Conservation (phyloP, 1,284 basidiomycete species). For the Gymnopus androsaceus region DNA sequence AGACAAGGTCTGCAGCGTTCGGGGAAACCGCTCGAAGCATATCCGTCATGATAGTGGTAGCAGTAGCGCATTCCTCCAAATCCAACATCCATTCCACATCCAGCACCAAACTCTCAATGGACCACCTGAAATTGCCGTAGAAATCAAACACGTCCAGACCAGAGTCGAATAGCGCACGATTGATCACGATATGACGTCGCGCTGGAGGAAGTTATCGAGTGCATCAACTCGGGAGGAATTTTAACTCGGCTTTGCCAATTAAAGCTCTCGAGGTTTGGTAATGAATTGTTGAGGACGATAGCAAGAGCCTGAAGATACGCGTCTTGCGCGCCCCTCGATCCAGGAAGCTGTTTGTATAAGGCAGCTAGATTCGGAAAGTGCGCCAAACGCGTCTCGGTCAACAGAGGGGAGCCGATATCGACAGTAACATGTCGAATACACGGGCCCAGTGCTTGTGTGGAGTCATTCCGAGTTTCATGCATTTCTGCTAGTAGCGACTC, state of each 20-base stretch:
- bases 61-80: background rate
- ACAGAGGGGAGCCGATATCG: slow-evolving; percentile 6
- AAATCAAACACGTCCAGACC: slow-evolving; percentile 10
- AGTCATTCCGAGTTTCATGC: background rate
- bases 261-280: slow-evolving; percentile 29
- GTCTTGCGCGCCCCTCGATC: background rate
- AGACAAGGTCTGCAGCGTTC: slow-evolving; percentile 24
- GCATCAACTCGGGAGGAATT: slow-evolving; percentile 16
- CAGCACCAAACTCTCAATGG: slow-evolving; percentile 25
- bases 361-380: slow-evolving; percentile 3
- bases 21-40: slow-evolving; percentile 20
- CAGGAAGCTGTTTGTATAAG: background rate
- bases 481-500: slow-evolving; percentile 8
- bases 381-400: slow-evolving; percentile 10
- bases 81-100: slow-evolving; percentile 5
- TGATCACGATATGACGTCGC: slow-evolving; percentile 24
- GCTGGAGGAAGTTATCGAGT: slow-evolving; percentile 19
- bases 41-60: slow-evolving; percentile 17
- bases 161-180: slow-evolving; percentile 10
- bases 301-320: slow-evolving; percentile 10
- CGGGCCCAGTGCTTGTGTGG: slow-evolving; percentile 15
- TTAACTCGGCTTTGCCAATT: slow-evolving; percentile 26
- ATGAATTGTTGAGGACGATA: slow-evolving; percentile 3
- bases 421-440: slow-evolving; percentile 28
- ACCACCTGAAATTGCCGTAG: slow-evolving; percentile 4